Conservation (phyloP, 2,329 filamentous ascomycete genomes). For the Mycosphaerella sp. region DNA sequence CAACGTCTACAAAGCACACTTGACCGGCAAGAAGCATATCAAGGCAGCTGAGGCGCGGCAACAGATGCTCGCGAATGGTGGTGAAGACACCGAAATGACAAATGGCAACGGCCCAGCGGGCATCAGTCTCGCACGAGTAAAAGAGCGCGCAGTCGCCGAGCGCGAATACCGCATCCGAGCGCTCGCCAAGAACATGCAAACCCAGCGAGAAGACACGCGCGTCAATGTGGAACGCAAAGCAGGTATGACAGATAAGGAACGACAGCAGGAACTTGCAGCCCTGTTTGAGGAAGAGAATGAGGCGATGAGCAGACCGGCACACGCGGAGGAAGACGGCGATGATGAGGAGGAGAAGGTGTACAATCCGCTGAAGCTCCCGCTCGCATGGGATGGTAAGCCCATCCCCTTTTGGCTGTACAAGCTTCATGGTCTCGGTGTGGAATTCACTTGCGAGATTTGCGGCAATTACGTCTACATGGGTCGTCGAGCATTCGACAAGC, state of each 20-base stretch:
- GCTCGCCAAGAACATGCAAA: slow-evolving; percentile 74
- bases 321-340: slow-evolving; percentile 58
- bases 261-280: slow-evolving; percentile 87
- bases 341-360: slow-evolving; percentile 75
- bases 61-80: slow-evolving; percentile 30
- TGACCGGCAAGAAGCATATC: slow-evolving; percentile 88
- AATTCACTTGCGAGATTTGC: slow-evolving; percentile 93
- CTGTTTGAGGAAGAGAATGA: slow-evolving; percentile 62
- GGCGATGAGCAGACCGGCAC: slow-evolving; percentile 39
- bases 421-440: slow-evolving; percentile 86
- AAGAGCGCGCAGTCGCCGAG: slow-evolving; percentile 85
- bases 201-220: slow-evolving; percentile 79
- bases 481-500: slow-evolving; percentile 91
- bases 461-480: slow-evolving; percentile 99
- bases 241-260: slow-evolving; percentile 94
- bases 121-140: slow-evolving; percentile 48
- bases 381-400: slow-evolving; percentile 97
- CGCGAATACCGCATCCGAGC: slow-evolving; percentile 78
- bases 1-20: slow-evolving; percentile 85
- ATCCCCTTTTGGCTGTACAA: slow-evolving; percentile 99
- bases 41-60: slow-evolving; percentile 66
- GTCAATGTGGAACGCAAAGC: slow-evolving; percentile 95
- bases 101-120: slow-evolving; percentile 19
- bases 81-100: slow-evolving; percentile 20
- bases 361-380: slow-evolving; percentile 90